Evolutionary conservation across 2,329 filamentous ascomycete genomes (phyloP).

Genomic region (Blastomyces emzantsi): DNA sequence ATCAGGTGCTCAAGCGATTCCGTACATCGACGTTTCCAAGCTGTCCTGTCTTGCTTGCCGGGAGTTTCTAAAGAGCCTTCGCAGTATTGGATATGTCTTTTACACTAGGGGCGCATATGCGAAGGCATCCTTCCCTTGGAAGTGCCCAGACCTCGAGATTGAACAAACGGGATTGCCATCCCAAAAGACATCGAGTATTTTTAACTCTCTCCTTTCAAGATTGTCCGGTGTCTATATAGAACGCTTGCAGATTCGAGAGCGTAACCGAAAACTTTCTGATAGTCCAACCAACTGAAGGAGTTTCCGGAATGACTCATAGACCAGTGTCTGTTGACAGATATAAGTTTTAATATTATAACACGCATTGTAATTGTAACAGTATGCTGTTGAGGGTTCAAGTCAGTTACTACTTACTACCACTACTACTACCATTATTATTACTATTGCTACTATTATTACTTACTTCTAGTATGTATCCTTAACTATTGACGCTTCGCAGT

Average conservation of each 20-base stretch:
- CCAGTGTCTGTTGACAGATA: too few species aligned
- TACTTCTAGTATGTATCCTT: too few species aligned
- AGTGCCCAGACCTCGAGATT: not conserved
- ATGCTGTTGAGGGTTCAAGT: too few species aligned
- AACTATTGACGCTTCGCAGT: too few species aligned
- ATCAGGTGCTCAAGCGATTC: not conserved
- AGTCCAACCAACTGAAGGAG: too few species aligned
- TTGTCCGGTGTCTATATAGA: not conserved
- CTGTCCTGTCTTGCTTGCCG: not conserved
- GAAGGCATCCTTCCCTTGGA: not conserved
- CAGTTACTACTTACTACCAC: too few species aligned
- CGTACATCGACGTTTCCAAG: conserved; percentile 4
- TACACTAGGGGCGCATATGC: not conserved
- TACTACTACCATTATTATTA: too few species aligned
- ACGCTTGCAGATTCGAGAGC: not conserved
- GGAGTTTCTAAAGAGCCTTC: not conserved
- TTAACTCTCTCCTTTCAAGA: not conserved
- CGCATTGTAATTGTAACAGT: too few species aligned
- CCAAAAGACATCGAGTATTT: not conserved
- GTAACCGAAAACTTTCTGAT: too few species aligned
- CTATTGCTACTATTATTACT: too few species aligned
- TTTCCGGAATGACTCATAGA: too few species aligned
- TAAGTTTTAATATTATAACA: too few species aligned
- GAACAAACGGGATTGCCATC: not conserved
- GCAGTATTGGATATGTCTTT: not conserved